A percentile compares a stretch with the other conserved stretches of the same genome.
Evolutionary conservation across 2,329 filamentous ascomycete genomes (phyloP).

Genomic region (Scedosporium apiospermum): DNA sequence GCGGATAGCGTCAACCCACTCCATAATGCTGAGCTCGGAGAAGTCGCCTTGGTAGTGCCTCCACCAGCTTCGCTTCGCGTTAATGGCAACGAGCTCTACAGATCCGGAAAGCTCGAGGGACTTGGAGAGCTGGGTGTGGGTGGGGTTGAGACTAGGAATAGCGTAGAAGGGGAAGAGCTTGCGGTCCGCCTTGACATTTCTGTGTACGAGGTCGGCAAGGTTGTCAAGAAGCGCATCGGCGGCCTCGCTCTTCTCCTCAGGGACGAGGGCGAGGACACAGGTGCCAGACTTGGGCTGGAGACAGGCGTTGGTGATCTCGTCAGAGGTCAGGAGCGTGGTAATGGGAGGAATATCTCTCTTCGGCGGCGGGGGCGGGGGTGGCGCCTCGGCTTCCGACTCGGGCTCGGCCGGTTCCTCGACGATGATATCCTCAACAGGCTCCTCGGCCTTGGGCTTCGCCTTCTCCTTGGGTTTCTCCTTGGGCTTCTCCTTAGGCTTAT

Average conservation of each 20-base stretch:
- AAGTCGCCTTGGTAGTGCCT: slow-evolving; percentile 59
- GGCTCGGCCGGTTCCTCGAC: slow-evolving; percentile 26
- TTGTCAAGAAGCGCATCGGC: slow-evolving; percentile 49
- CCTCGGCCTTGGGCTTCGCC: slow-evolving; percentile 20
- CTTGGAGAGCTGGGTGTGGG: slow-evolving; percentile 19
- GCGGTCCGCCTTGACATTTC: slow-evolving; percentile 56
- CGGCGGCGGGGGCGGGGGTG: slow-evolving; percentile 19
- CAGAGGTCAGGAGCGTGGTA: slow-evolving; percentile 50
- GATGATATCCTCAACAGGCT: neutral
- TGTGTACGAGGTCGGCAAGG: slow-evolving; percentile 66
- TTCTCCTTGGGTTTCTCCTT: slow-evolving; percentile 28
- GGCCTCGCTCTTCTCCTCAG: slow-evolving; percentile 39
- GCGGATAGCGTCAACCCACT: slow-evolving; percentile 85
- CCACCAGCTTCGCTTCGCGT: slow-evolving; percentile 81
- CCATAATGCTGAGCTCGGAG: slow-evolving; percentile 56
- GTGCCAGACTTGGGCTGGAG: slow-evolving; percentile 67
- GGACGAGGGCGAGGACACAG: slow-evolving; percentile 70
- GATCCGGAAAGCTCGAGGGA: slow-evolving; percentile 49
- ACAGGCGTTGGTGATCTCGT: slow-evolving; percentile 61
- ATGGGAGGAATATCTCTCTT: slow-evolving; percentile 35
- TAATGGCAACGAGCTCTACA: slow-evolving; percentile 70
- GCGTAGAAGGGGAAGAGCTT: slow-evolving; percentile 78
- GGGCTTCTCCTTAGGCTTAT: slow-evolving; percentile 24
- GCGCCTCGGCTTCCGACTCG: slow-evolving; percentile 18
- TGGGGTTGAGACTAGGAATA: slow-evolving; percentile 55